Evolutionary conservation across 73 alveolate genomes (phyloP), one percentile per base, ranked within the genome.

Genomic region (Paramecium sexaurelia): DNA sequence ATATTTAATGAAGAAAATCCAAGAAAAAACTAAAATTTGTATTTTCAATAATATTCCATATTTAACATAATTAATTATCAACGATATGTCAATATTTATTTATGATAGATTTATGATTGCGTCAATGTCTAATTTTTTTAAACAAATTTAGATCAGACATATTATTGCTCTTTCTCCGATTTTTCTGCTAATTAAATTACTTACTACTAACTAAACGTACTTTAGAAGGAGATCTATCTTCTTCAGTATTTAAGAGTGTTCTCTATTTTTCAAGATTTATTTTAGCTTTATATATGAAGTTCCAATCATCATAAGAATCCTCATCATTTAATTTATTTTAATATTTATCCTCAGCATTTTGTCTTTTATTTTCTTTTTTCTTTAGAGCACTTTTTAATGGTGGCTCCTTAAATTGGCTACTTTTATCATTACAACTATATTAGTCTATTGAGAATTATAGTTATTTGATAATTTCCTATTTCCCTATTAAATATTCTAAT

Each of bases 281-380:
- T 35, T 73, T 73, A 4, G 87, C 87, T 73, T 35, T 6, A 29
- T 35, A 29, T 13, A 73, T 73, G 19, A 73, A 73, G 45, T 73
- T 37, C 87, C 87, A 73, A 5, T 73, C 87, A 32, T 73, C 87
- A 17, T 73, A 32, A 11, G 87, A 73, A 73, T 73, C 87, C n/a
- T 73, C 87, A 39, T 41, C 43, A 35, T 71, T 40, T 19, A 35
- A 71, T 71, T 37, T 33, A 71, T 71, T 35, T 71, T 71, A 29
- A 36, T 37, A 24, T 43, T 78, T 78, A 36, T 78, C 69, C 22
- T 56, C n/a, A 7, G 73, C 19, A 10, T 40, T 13, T 24, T 43
- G 24, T 45, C 90, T 78, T 24, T 32, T 20, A 41, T 33, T 27
- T 29, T 36, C 86, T 37, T 78, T 78, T 33, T 78, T 78, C 51